Evolutionary conservation across 257 asterid species (phyloP).

Genomic region (Ilex asprella): DNA sequence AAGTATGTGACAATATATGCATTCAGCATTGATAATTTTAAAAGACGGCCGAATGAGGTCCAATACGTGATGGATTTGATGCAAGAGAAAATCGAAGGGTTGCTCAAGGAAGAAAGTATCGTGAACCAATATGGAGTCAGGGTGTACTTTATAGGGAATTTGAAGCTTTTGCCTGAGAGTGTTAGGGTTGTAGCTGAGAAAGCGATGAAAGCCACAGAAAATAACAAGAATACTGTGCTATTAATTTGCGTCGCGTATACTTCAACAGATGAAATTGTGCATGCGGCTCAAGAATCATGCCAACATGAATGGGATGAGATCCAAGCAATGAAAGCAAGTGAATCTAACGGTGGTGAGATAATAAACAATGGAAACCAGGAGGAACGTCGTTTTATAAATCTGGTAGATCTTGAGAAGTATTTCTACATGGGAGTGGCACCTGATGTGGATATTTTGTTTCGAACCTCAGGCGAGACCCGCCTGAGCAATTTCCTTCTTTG

Average conservation of each 20-base stretch:
- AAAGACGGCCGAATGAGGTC: not conserved
- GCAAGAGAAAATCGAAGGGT: not conserved
- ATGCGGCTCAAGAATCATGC: not conserved
- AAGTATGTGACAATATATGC: not conserved
- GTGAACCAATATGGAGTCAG: not conserved
- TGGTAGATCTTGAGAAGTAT: slow-evolving; percentile 51
- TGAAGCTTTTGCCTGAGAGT: not conserved
- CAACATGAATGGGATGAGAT: not conserved
- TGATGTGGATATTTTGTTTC: slow-evolving; percentile 57
- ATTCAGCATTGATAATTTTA: not conserved
- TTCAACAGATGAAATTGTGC: not conserved
- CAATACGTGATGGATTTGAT: not conserved
- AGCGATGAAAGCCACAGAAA: not conserved
- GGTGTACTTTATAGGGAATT: not conserved
- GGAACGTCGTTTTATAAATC: slow-evolving; percentile 16
- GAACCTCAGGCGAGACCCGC: slow-evolving; percentile 48
- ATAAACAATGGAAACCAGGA: slow-evolving; percentile 10
- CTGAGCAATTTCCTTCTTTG: slow-evolving; percentile 66
- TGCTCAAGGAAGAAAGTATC: not conserved
- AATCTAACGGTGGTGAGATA: not conserved
- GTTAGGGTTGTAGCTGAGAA: not conserved
- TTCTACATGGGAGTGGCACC: slow-evolving; percentile 71
- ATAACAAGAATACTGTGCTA: not conserved
- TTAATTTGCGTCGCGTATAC: not conserved
- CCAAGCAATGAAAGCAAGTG: not conserved